These are phyloP conservation scores for Protea cynaroides DNA, from an alignment of 164 flowering plant species.

Conservation along the genomic window DNA sequence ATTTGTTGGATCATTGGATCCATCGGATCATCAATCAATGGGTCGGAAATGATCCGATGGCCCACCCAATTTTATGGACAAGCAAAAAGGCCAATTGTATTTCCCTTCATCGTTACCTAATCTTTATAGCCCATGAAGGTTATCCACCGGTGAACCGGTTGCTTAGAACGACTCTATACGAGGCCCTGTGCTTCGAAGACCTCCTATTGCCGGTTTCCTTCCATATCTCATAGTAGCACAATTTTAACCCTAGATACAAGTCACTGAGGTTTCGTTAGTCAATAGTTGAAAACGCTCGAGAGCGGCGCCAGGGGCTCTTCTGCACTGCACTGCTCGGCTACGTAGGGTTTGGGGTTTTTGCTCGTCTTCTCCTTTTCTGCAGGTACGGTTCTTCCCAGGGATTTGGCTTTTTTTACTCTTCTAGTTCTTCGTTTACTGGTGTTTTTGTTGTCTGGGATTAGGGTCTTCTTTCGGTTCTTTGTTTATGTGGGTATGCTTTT, in stretches of 20 bases:
- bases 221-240: neutral
- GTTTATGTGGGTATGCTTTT: too few relatives aligned
- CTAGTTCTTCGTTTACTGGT: neutral
- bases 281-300: neutral
- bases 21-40: too few relatives aligned
- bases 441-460: neutral
- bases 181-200: neutral
- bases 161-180: too few relatives aligned
- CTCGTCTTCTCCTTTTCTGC: neutral
- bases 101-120: too few relatives aligned
- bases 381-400: neutral
- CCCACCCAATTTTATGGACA: too few relatives aligned
- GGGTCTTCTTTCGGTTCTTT: neutral
- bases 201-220: neutral
- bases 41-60: too few relatives aligned
- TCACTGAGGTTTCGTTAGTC: neutral
- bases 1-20: too few relatives aligned
- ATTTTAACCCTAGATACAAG: neutral
- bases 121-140: too few relatives aligned
- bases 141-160: too few relatives aligned
- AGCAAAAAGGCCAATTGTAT: too few relatives aligned
- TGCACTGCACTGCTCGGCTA: too few relatives aligned
- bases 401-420: neutral
- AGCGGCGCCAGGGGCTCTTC: neutral
- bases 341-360: slow-evolving; percentile 4